Evolutionary conservation across 441 rosid species (phyloP), one percentile per base, ranked within the genome.

Genomic region (Geranium incanum): DNA sequence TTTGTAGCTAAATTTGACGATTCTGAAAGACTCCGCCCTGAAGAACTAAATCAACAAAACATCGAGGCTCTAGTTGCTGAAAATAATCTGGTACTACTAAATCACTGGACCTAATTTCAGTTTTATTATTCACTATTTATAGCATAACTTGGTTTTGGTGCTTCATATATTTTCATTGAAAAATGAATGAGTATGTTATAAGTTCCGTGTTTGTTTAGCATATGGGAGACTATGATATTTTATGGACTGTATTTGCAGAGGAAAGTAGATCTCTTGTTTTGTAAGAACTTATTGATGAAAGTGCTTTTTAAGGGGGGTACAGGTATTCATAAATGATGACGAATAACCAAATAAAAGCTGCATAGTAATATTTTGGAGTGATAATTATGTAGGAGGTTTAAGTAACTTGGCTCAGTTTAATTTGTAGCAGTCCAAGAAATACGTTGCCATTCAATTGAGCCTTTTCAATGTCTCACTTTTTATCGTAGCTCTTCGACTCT

Each of bases 51-150:
- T 85, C 99, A 95, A 77, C 98, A 90, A 78, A 95, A 95, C 72
- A 92, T 95, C 76, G 97, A 95, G 84, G 99, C 98, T 62, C 81
- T 92, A 79, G 97, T 95, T 64, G 99, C 99, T 60, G 99, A 95
- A 85, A 90, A 84, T 80, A 92, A 95, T 78, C 84, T 92, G 96
- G 99, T 94, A 86, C 60, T 60, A 45, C 52, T 52, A 57, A 57
- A 23, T 68, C 69, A 66, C 77, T 38, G 15, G 72, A 70, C 63
- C 69, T 21, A 38, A n/a, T 41, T 55, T 55, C 70, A 69, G 52
- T 70, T 18, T 70, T 36, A 18, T 41, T 39, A 15, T 45, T 50
- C 5, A 11, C 68, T 21, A 45, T 21, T 60, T 21, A 21, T 21
- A 60, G 36, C 36, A 60, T 28, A 60, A 12, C 66, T 60, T 60